Base-by-base conservation (phyloP, 805 yeast genomes). In the Wickerhamomyces bovis region DNA sequence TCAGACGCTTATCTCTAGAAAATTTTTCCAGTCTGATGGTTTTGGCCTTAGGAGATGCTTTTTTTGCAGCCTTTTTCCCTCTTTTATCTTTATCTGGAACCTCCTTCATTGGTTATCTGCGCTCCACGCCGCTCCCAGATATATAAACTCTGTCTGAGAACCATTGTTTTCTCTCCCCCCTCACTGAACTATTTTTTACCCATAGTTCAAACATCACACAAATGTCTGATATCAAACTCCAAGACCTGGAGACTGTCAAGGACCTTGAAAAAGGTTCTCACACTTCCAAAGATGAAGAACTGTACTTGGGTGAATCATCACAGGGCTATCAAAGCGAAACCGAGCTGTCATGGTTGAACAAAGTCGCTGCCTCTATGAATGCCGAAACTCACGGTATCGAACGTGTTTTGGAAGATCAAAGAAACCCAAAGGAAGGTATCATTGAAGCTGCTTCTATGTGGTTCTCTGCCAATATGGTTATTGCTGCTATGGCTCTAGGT, bases 391-490 rank as follows among this genome's bases (percentile, higher is more conserved):
- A 85, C 61, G 96, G 96, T 65, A 81, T 89, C 51, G 95, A 88
- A 58, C 73, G 84, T 33, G 77, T 89, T 46, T 80, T 86, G 8
- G 95, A 85, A 51, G 85, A 82, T 39, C 90, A 86, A 65, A 81
- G 86, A 62, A 74, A 76, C 42, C 87, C 83, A 50, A 74, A 73
- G 42, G 80, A 86, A 26, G 52, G 54, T 39, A 61, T 22, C 83
- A 50, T 70, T 77, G 67, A 77, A 77, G 85, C 92, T 28, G 88
- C 88, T 40, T 73, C 89, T 43, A 85, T 89, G 90, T 89, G 96
- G 96, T 75, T 84, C 58, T 83, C 94, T 8, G 95, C 95, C 36
- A 89, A 89, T 67, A 72, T 86, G 77, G 96, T 87, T 47, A 78
- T 88, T 59, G 88, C 96, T 19, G 79, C 96, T 18, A 81, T 78